phyloP scores from a whole-genome alignment of 1,139 yeast genomes.

The Pichia norvegensis region DNA sequence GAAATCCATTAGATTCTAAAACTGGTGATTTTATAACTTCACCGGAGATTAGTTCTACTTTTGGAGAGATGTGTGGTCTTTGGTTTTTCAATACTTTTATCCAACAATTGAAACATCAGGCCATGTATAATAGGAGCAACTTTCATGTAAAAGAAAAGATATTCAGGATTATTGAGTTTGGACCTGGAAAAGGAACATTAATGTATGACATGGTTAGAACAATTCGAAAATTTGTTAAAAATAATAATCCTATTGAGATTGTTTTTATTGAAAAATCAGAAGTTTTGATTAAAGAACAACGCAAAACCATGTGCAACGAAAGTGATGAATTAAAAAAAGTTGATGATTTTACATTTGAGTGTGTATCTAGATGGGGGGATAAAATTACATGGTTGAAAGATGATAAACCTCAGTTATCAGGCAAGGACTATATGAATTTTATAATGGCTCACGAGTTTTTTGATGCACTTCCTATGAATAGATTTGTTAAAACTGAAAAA shows the following conservation, averaged over 20 bases:
- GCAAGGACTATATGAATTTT: conserved; percentile 41
- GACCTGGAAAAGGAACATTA: conserved; percentile 81
- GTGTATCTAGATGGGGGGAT: conserved; percentile 48
- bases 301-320: conserved; percentile 40
- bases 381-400: conserved; percentile 62
- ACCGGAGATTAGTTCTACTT: conserved; percentile 82
- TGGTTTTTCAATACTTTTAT: conserved; percentile 63
- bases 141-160: conserved; percentile 21
- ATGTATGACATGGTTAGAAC: conserved; percentile 55
- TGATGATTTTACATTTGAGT: conserved; percentile 33
- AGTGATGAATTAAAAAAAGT: conserved; percentile 16
- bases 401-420: conserved; percentile 34
- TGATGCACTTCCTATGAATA: conserved; percentile 77
- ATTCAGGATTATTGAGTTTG: conserved; percentile 68
- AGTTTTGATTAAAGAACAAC: conserved; percentile 53
- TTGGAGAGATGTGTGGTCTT: conserved; percentile 79
- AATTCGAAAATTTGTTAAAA: conserved; percentile 36
- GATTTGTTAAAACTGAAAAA: conserved; percentile 50
- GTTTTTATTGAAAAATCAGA: conserved; percentile 68
- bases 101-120: conserved; percentile 34
- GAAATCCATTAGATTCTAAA: conserved; percentile 58
- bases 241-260: conserved; percentile 34
- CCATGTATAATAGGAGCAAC: conserved; percentile 34
- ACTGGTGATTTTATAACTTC: conserved; percentile 76
- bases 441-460: conserved; percentile 80